Base-by-base conservation (phyloP, 352 stramenopile species). In the Pythium pyrilobum region DNA sequence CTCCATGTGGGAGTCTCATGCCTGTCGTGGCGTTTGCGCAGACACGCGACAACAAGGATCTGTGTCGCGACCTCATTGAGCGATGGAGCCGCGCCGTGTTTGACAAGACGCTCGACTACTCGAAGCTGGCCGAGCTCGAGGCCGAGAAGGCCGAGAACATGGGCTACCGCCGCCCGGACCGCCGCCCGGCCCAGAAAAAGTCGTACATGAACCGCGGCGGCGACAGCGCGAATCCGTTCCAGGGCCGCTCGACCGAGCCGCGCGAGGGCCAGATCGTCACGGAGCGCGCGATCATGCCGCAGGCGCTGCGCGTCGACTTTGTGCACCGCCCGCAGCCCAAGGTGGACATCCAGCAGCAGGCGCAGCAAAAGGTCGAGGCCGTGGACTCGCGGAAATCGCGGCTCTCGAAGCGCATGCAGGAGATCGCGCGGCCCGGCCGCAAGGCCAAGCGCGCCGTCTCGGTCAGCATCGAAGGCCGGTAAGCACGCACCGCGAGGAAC, bases 61-160 rank as follows among this genome's bases (percentile, higher is more conserved):
- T 95, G 9, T 95, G 85, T 15, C 81, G 82, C 21, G 81, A 81
- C 49, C 56, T 95, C 49, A 85, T 95, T 21, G 85, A 95, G 62
- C 80, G 81, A 39, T 95, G 85, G 85, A 95, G 85, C 33, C 85
- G 85, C 28, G 84, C 82, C 0, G 85, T 95, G 18, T 95, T 95
- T 55, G 88, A 92, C 66, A 95, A 95, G 62, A 93, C 82, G 25
- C 57, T 93, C 12, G 85, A 95, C 59, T 95, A 82, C 53, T 92
- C 82, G 0, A 95, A 95, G 48, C 58, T 93, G 34, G 78, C 80
- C 3, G 85, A 95, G 49, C 61, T 93, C 13, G 82, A 95, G 53
- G 84, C 84, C 8, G 84, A 95, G 52, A 92, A 92, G 66, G 80
- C 78, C 1, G 82, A 92, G 45, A 89, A 87, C 37, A 77, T 77